Conservation (phyloP, 1,284 basidiomycete genomes). For the Sanghuangporus weigelae region DNA sequence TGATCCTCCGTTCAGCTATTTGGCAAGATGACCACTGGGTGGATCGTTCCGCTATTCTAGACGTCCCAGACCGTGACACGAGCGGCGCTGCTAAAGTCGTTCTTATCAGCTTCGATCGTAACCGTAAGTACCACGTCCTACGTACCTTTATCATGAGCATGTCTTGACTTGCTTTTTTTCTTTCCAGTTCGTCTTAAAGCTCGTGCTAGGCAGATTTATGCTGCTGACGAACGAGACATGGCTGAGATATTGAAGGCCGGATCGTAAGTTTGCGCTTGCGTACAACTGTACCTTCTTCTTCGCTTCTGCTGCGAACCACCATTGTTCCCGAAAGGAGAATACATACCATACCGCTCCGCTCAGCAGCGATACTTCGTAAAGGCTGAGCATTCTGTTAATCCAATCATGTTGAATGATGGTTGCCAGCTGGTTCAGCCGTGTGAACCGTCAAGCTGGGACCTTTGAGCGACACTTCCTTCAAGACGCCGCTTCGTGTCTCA, state of each 20-base stretch:
- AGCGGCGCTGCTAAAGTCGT: slow-evolving; percentile 73
- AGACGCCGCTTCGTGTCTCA: not conserved
- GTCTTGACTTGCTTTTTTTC: slow-evolving; percentile 18
- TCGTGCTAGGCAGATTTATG: slow-evolving; percentile 73
- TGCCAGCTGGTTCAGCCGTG: not conserved
- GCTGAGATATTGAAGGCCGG: slow-evolving; percentile 52
- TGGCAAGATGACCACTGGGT: slow-evolving; percentile 94
- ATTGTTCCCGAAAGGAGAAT: not conserved
- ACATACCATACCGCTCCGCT: not conserved
- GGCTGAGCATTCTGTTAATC: not conserved
- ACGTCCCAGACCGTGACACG: slow-evolving; percentile 33
- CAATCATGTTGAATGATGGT: not conserved
- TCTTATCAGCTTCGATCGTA: slow-evolving; percentile 87
- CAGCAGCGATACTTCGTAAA: not conserved
- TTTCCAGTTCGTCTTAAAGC: slow-evolving; percentile 73
- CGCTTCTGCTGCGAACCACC: slow-evolving; percentile 9
- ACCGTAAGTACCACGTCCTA: slow-evolving; percentile 52
- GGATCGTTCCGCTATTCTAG: slow-evolving; percentile 73
- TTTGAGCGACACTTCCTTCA: not conserved
- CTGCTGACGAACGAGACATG: slow-evolving; percentile 72
- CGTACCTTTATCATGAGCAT: slow-evolving; percentile 14
- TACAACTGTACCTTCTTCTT: not conserved
- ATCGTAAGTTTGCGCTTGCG: slow-evolving; percentile 22
- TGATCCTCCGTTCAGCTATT: slow-evolving; percentile 85
- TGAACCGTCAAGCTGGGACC: not conserved